These are phyloP conservation scores for Talaromyces sp. DNA, from an alignment of 2,329 filamentous ascomycete species.

Conservation along the genomic window DNA sequence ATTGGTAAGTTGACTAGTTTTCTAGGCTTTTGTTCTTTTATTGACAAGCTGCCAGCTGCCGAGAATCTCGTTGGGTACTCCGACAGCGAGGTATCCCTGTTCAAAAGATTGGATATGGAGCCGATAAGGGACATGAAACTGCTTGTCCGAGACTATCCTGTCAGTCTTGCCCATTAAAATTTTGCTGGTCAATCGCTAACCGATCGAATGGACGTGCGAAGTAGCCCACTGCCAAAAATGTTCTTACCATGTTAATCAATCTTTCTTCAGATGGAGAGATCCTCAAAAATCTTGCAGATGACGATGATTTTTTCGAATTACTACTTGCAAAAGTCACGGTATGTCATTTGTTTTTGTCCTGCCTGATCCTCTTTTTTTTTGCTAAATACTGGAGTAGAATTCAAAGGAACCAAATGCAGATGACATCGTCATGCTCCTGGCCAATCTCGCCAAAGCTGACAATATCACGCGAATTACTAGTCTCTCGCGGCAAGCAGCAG, in stretches of 20 bases:
- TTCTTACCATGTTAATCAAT: slow-evolving; percentile 69
- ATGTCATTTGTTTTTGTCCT: slow-evolving; percentile 47
- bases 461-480: slow-evolving; percentile 62
- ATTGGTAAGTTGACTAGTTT: slow-evolving; percentile 49
- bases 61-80: slow-evolving; percentile 84
- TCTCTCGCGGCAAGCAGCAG: slow-evolving; percentile 50
- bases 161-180: slow-evolving; percentile 38
- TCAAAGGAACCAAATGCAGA: slow-evolving; percentile 73
- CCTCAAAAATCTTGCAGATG: slow-evolving; percentile 64
- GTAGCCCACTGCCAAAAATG: slow-evolving; percentile 87
- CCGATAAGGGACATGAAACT: slow-evolving; percentile 85
- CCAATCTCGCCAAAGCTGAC: slow-evolving; percentile 82
- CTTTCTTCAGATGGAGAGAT: slow-evolving; percentile 80
- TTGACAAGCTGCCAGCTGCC: slow-evolving; percentile 8
- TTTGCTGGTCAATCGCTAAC: neutral
- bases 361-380: neutral
- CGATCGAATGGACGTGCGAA: neutral
- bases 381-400: slow-evolving; percentile 20
- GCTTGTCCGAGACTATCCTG: slow-evolving; percentile 73
- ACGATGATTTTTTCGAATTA: slow-evolving; percentile 73
- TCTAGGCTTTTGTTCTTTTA: slow-evolving; percentile 14
- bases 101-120: slow-evolving; percentile 72
- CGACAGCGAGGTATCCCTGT: slow-evolving; percentile 69
- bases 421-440: slow-evolving; percentile 81
- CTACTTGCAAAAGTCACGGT: slow-evolving; percentile 68